A percentile compares a stretch with the other conserved stretches of the same genome.
phyloP scores from a whole-genome alignment of 768 basidiomycete genomes.

The Inosperma sp. region DNA sequence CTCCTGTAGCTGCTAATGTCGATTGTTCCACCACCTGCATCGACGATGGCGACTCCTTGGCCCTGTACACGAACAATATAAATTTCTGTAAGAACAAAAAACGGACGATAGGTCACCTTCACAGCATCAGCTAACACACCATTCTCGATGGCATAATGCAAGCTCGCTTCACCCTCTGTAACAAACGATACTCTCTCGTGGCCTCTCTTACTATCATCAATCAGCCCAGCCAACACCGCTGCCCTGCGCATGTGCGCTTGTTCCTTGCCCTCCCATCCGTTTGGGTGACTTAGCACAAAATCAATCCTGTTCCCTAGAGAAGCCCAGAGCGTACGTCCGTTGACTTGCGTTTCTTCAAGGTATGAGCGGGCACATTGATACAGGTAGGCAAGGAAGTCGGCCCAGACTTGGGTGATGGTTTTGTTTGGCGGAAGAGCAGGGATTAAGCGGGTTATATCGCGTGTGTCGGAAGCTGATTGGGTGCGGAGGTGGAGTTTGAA shows the following conservation, averaged over 20 bases:
- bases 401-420: constrained; percentile 38
- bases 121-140: constrained; percentile 23
- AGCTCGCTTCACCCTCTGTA: constrained; percentile 52
- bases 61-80: constrained; percentile 25
- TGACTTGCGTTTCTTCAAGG: constrained; percentile 40
- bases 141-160: constrained; percentile 41
- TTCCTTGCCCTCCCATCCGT: constrained; percentile 41
- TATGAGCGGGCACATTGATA: constrained; percentile 37
- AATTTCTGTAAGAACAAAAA: background rate
- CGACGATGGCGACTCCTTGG: constrained; percentile 49
- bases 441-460: constrained; percentile 28
- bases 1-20: constrained; percentile 47
- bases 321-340: constrained; percentile 36
- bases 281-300: constrained; percentile 41
- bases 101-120: constrained; percentile 13
- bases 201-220: constrained; percentile 31
- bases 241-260: constrained; percentile 39
- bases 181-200: constrained; percentile 39
- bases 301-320: constrained; percentile 32
- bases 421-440: constrained; percentile 40
- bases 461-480: constrained; percentile 19
- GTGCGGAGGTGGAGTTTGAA: constrained; percentile 30
- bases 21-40: constrained; percentile 60
- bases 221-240: constrained; percentile 36
- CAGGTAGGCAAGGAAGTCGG: constrained; percentile 47